phyloP scores from a whole-genome alignment of 2,329 filamentous ascomycete species.

The Nigrospora sphaerica region DNA sequence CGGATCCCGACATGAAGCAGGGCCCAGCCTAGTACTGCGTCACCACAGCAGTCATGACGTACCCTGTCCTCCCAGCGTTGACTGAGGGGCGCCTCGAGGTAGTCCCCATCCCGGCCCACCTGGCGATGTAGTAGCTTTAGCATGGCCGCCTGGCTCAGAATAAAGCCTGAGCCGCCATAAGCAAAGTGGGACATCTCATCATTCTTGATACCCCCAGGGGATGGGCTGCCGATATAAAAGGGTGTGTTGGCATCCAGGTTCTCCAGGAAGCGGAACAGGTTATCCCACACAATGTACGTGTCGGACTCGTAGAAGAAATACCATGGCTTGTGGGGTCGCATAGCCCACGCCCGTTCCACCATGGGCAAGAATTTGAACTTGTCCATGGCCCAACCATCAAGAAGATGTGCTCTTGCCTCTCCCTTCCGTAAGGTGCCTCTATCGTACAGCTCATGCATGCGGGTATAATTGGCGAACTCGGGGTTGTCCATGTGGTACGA shows the following conservation, averaged over 20 bases:
- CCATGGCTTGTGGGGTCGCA: constrained; percentile 40
- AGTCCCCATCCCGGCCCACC: constrained; percentile 24
- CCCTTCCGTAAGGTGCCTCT: neutral
- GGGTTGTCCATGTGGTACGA: constrained; percentile 24
- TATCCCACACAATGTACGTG: constrained; percentile 39
- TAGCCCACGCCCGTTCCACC: constrained; percentile 40
- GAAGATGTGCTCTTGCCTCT: constrained; percentile 4
- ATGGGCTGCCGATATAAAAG: constrained; percentile 42
- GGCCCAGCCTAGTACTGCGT: constrained; percentile 41
- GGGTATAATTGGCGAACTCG: constrained; percentile 33
- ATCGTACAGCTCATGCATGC: constrained; percentile 17
- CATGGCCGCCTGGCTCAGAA: constrained; percentile 36
- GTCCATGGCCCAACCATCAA: constrained; percentile 43
- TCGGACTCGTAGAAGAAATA: constrained; percentile 52
- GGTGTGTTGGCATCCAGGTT: constrained; percentile 36
- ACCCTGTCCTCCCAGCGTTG: constrained; percentile 33
- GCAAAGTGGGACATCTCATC: constrained; percentile 34
- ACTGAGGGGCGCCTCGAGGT: constrained; percentile 27
- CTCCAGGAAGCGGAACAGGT: constrained; percentile 39
- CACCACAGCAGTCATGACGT: constrained; percentile 42
- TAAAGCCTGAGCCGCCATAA: constrained; percentile 40
- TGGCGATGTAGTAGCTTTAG: constrained; percentile 29
- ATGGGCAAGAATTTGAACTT: constrained; percentile 52
- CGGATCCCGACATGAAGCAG: constrained; percentile 35
- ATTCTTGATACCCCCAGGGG: constrained; percentile 26